Evolutionary conservation across 495 filamentous ascomycete species (phyloP), one percentile per base, ranked within the genome.

Genomic region (Neurospora pannonica): DNA sequence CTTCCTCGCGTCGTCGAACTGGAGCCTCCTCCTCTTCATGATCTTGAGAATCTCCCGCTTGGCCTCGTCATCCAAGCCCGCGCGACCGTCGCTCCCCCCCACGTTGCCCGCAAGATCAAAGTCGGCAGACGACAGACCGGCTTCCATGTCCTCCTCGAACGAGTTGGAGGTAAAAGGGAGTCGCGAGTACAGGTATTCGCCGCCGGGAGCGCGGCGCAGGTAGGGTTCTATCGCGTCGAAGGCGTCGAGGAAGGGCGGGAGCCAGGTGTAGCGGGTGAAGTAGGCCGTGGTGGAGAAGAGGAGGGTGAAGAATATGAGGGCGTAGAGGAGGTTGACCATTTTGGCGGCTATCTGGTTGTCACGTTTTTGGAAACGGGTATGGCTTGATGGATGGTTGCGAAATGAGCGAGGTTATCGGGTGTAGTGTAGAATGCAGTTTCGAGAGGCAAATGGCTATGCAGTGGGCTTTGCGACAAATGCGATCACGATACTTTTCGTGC

Each of bases 1-100:
- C 70, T 92, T 85, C 74, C 96, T 87, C 36, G 96, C 96, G 85
- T 99, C 94, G 84, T 99, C 96, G 80, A 99, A 98, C 71, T 86
- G 86, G 21, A 97, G 86, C 74, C 90, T 87, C 48, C 84, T 76
- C 78, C 82, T 88, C 86, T 91, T 93, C 97, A 99, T 99, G 80
- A 99, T 95, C 74, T 85, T 87, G 75, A 92, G 85, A 21, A 99
- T 89, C 82, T 97, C 93, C 69, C 84, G 81, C 86, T 98, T 98
- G 17, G 87, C 92, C 43, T 78, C 82, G 54, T 90, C 88, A 83
- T 99, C 94, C 70, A 99, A 85, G 1, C 97, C 96, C 2, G 88
- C 87, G 72, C 96, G 88, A 5, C 83, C 83, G 81, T 99, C 97
- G 28, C 91, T 91, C 37, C 86, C 88, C 37, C 89, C 89, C 24